Base-by-base conservation (phyloP, 2,329 filamentous ascomycete genomes). In the Zalaria obscura region DNA sequence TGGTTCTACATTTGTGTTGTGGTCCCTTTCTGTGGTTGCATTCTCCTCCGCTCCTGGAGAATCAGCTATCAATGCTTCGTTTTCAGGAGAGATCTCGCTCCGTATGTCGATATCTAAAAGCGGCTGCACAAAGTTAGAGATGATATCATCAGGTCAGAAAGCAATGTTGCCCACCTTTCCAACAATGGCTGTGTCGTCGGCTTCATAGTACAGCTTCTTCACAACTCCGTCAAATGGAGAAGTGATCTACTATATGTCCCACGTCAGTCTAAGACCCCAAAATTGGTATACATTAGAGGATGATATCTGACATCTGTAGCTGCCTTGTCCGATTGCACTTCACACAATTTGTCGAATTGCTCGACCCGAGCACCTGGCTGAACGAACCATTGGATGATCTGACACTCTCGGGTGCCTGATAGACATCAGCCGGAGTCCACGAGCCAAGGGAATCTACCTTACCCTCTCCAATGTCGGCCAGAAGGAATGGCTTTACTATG, bases 301-400 rank as follows among this genome's bases (percentile, higher is more conserved):
- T 10, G 5, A 5, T 39, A 3, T 43, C 44, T 36, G 57, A 75
- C 72, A 62, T 76, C 72, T 38, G 73, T 72, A 39, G 74, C 72
- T 25, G 91, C 91, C 64, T 98, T 98, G 67, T 98, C 91, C 55
- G 88, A 95, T 61, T 96, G 91, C 36, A 98, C 93, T 66, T 98
- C 91, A 65, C 91, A 98, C 37, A 98, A 73, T 45, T 89, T 91
- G 52, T 93, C 91, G 73, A 94, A 98, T 67, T 98, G 89, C 67
- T 98, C 88, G 53, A 98, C 88, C 44, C 83, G 80, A 31, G 91
- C 91, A 44, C 88, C 89, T 39, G 93, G 87, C 64, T 95, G 83
- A 50, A 98, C 89, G 60, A 96, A 98, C 91, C 91, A 98, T 68
- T 98, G 91, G 55, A 96, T 96, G 55, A 98, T 85, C 64, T 98